A percentile compares a stretch with the other conserved stretches of the same genome.
These are phyloP conservation scores for Penicillium samsonianum DNA, from an alignment of 495 filamentous ascomycete genomes.

Conservation along the genomic window DNA sequence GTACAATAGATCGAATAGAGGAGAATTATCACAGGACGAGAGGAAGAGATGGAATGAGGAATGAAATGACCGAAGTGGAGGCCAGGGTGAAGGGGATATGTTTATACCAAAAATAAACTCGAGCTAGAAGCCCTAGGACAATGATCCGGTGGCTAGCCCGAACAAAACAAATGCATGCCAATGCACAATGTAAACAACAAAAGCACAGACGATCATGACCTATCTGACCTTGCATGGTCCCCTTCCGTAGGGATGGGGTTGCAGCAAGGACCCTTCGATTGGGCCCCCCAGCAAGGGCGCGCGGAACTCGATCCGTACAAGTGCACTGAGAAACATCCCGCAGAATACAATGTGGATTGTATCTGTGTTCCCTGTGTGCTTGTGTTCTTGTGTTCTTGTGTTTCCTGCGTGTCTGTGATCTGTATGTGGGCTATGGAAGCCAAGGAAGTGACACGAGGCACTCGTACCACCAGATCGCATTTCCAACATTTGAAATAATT, in stretches of 20 bases:
- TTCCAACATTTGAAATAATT: neutral
- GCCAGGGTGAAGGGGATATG: constrained; percentile 39
- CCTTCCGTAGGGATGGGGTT: constrained; percentile 45
- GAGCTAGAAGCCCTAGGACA: constrained; percentile 7
- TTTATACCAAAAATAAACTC: constrained; percentile 45
- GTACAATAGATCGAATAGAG: constrained; percentile 11
- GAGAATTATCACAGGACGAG: constrained; percentile 17
- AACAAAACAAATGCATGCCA: constrained; percentile 44
- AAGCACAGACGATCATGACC: constrained; percentile 45
- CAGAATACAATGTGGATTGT: neutral
- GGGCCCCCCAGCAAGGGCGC: constrained; percentile 41
- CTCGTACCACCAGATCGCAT: neutral
- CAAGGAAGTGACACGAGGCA: neutral
- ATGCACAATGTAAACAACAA: constrained; percentile 47
- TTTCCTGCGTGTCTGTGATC: neutral
- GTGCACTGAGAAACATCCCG: constrained; percentile 3
- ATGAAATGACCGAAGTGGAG: constrained; percentile 15
- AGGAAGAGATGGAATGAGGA: constrained; percentile 19
- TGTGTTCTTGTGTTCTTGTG: neutral
- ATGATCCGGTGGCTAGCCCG: constrained; percentile 24
- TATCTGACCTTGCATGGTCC: constrained; percentile 50
- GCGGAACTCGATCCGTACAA: constrained; percentile 24
- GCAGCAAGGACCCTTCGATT: constrained; percentile 45
- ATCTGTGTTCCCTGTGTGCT: neutral
- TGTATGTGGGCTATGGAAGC: neutral